Evolutionary conservation across 2,329 filamentous ascomycete species (phyloP).

Genomic region (Ophiosphaerella korrae): DNA sequence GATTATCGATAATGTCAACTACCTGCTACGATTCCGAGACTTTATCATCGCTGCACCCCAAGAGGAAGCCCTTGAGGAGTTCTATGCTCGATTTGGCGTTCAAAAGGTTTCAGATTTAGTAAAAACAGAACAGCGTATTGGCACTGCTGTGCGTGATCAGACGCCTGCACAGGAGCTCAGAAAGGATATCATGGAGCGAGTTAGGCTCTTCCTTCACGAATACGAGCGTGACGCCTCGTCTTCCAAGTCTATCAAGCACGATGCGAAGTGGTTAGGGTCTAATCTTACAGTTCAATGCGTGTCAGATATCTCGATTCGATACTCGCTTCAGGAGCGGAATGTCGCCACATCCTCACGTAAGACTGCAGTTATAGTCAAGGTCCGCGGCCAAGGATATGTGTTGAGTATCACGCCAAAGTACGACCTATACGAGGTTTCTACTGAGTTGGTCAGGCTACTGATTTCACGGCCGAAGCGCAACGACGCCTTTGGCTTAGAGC

Average conservation of each 20-base stretch:
- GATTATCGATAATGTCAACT: slow-evolving; percentile 52
- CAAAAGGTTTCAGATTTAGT: slow-evolving; percentile 77
- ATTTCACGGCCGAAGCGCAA: slow-evolving; percentile 83
- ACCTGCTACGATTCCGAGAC: slow-evolving; percentile 86
- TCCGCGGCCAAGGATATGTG: slow-evolving; percentile 68
- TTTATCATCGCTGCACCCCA: slow-evolving; percentile 85
- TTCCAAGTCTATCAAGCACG: slow-evolving; percentile 72
- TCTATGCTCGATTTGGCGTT: slow-evolving; percentile 83
- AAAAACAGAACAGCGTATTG: slow-evolving; percentile 76
- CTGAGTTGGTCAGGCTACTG: slow-evolving; percentile 80
- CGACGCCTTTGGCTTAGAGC: slow-evolving; percentile 88
- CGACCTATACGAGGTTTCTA: slow-evolving; percentile 91
- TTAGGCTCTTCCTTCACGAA: slow-evolving; percentile 87
- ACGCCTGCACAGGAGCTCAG: slow-evolving; percentile 70
- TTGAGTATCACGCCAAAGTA: slow-evolving; percentile 79
- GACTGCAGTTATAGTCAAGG: slow-evolving; percentile 74
- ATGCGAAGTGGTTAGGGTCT: slow-evolving; percentile 88
- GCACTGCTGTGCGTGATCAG: slow-evolving; percentile 69
- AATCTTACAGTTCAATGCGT: slow-evolving; percentile 80
- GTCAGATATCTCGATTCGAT: slow-evolving; percentile 74
- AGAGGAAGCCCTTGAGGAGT: slow-evolving; percentile 82
- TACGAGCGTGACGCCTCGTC: slow-evolving; percentile 67
- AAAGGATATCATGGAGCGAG: slow-evolving; percentile 83
- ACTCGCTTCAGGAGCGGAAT: slow-evolving; percentile 72
- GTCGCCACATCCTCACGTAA: slow-evolving; percentile 53